These are phyloP conservation scores for Epithemia pelagica DNA, from an alignment of 108 stramenopile species.

Conservation along the genomic window DNA sequence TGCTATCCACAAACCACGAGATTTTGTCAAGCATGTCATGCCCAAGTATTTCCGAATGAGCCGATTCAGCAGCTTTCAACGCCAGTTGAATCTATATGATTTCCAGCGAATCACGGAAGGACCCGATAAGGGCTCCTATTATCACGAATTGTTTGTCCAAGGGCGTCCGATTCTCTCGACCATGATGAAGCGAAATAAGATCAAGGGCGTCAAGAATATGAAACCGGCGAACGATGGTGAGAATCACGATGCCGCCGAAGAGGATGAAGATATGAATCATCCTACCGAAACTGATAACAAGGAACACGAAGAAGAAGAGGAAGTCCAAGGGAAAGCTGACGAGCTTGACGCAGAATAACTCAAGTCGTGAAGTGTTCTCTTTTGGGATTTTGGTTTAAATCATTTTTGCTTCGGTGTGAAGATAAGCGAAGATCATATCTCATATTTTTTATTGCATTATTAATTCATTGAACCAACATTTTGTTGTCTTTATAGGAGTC, in stretches of 20 bases:
- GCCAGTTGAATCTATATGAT: conserved; percentile 83
- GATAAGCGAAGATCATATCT: no score
- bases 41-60: conserved; percentile 75
- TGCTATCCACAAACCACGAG: conserved; percentile 48
- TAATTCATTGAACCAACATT: no score
- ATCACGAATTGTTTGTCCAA: conserved; percentile 51
- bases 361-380: no score
- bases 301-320: no score
- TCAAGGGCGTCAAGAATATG: conserved; percentile 23
- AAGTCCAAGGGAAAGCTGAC: no score
- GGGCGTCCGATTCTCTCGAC: conserved; percentile 41
- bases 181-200: conserved; percentile 62
- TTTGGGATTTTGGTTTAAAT: no score
- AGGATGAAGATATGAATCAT: not conserved
- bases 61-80: conserved; percentile 72
- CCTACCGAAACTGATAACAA: no score
- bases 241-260: not conserved
- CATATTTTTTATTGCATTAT: no score
- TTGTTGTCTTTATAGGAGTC: no score
- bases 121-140: conserved; percentile 55
- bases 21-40: conserved; percentile 54
- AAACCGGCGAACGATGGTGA: not conserved
- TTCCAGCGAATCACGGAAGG: conserved; percentile 60
- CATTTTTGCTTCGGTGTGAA: no score
- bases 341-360: no score